A percentile compares a stretch with the other conserved stretches of the same genome.
Evolutionary conservation across 1,139 yeast genomes (phyloP).

Genomic region (Suhomyces guaymorum): DNA sequence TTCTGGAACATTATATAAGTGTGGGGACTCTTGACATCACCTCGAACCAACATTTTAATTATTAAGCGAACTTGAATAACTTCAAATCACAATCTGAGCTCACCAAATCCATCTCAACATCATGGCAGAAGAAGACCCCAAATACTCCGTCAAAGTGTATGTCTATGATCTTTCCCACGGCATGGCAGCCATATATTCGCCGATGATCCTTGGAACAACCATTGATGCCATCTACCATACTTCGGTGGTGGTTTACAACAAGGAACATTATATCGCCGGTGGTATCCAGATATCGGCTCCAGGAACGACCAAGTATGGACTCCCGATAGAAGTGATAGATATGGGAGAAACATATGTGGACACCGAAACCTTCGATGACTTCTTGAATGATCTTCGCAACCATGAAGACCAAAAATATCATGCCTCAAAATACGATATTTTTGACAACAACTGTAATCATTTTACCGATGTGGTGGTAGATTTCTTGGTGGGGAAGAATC

Average conservation of each 20-base stretch:
- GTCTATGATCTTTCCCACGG: slow-evolving; percentile 64
- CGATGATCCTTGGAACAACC: slow-evolving; percentile 44
- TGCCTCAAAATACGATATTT: slow-evolving; percentile 55
- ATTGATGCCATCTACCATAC: slow-evolving; percentile 73
- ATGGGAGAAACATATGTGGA: slow-evolving; percentile 57
- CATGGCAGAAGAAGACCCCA: slow-evolving; percentile 9
- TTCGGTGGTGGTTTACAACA: slow-evolving; percentile 54
- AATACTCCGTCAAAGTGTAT: slow-evolving; percentile 49
- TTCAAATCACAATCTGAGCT: neutral
- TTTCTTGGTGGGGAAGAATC: slow-evolving; percentile 55
- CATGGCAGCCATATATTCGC: slow-evolving; percentile 44
- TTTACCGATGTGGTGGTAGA: slow-evolving; percentile 60
- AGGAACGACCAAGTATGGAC: slow-evolving; percentile 61
- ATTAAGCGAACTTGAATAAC: no score
- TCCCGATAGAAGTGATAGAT: slow-evolving; percentile 53
- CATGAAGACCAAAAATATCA: slow-evolving; percentile 45
- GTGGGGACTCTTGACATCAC: no score
- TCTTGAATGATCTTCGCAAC: slow-evolving; percentile 47
- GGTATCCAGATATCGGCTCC: slow-evolving; percentile 54
- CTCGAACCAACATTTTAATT: no score
- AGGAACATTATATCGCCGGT: slow-evolving; percentile 60
- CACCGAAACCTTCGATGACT: slow-evolving; percentile 54
- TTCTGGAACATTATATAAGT: no score
- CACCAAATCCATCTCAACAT: neutral
- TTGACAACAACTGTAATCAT: slow-evolving; percentile 70